These are phyloP conservation scores for Rhodamnia rubescens DNA, from an alignment of 345 rosid species.

Conservation along the genomic window DNA sequence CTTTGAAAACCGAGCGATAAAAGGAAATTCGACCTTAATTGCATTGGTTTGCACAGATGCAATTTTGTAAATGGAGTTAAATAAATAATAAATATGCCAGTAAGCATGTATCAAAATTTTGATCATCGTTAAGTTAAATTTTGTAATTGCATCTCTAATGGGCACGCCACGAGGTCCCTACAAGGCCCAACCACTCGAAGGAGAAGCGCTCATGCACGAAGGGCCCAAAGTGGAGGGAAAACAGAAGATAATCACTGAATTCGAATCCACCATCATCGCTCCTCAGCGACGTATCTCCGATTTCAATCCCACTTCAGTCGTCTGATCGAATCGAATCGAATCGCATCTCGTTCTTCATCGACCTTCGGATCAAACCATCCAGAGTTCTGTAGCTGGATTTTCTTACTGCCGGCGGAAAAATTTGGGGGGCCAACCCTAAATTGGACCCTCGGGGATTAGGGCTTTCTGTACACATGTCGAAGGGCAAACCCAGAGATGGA, in stretches of 20 bases:
- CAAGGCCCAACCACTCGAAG: background rate
- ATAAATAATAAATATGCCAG: background rate
- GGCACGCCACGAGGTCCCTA: background rate
- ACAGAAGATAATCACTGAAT: background rate
- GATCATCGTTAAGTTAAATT: background rate
- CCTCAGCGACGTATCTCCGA: background rate
- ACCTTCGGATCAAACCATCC: background rate
- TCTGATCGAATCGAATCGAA: background rate
- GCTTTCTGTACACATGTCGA: slow-evolving; percentile 38
- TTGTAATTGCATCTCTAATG: background rate
- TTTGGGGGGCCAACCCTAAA: background rate
- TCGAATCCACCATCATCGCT: background rate
- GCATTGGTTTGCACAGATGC: background rate
- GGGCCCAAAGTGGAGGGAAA: background rate
- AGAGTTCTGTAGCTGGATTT: background rate
- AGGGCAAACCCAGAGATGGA: slow-evolving; percentile 32
- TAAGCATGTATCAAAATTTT: background rate
- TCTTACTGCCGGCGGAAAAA: background rate
- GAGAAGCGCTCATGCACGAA: background rate
- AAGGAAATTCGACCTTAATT: background rate
- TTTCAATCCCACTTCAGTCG: background rate
- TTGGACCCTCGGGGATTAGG: slow-evolving; percentile 12
- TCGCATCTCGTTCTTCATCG: background rate
- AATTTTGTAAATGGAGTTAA: background rate
- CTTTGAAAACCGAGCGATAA: background rate